Base-by-base conservation (phyloP, 345 rosid genomes). In the Camelina sativa region DNA sequence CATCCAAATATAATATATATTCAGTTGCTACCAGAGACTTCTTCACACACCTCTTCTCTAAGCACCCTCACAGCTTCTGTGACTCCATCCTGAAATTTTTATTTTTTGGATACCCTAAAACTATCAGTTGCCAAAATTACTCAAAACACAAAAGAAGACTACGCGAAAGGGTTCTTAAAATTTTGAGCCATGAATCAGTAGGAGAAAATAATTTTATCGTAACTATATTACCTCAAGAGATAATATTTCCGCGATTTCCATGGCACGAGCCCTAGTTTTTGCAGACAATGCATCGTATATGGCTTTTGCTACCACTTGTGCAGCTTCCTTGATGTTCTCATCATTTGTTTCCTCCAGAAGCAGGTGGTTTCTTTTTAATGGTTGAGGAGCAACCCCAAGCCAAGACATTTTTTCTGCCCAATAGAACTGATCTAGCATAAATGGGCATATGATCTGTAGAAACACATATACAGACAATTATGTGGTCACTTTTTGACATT, bases 401-500 rank as follows among this genome's bases (percentile, higher is more conserved):
- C 97, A 93, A 44, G 68, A 75, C 97, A 93, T 91, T 77, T 85
- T 87, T 75, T 91, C 96, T 44, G 97, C 98, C 97, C 98, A 91
- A 71, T 93, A 93, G 80, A 93, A 93, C 76, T 93, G 97, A 74
- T 93, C 97, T 79, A 91, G 44, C 84, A 93, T 70, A 83, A 93
- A 93, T 11, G 98, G 96, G 74, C 97, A 88, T 47, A 93, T 30
- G 67, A 91, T 89, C 97, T 93, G 85, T 79, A 16, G 1, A 55
- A 28, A 55, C 4, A 55, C 16, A 63, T 32, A 50, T 3, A 65
- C 5, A 7, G 2, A 57, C 15, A 28, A 68, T 34, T 53, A 7
- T 17, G 38, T 32, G 8, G 56, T 75, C 68, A 28, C 9, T 22
- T 50, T 7, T 28, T 50, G 20, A 35, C 35, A 51, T 40, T 58